A percentile compares a stretch with the other conserved stretches of the same genome.
Evolutionary conservation across 345 rosid genomes (phyloP).

Genomic region (Boechera divaricarpa): DNA sequence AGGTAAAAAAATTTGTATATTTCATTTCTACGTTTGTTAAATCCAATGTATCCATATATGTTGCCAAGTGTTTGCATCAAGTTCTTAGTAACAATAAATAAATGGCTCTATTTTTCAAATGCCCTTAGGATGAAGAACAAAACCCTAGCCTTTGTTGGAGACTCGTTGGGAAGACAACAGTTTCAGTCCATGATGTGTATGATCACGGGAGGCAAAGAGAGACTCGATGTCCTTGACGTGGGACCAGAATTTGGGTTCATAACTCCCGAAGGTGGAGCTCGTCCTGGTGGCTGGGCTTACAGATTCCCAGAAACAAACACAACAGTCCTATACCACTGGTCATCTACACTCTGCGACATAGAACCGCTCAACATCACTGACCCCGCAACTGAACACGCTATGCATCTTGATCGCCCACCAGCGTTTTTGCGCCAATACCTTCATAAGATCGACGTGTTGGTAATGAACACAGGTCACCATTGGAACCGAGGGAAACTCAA

Average conservation of each 20-base stretch:
- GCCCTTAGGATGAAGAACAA: constrained; percentile 66
- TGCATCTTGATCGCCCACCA: constrained; percentile 91
- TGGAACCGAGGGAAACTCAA: constrained; percentile 81
- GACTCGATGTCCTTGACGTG: constrained; percentile 58
- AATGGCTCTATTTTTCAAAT: constrained; percentile 30
- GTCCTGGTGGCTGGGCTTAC: constrained; percentile 85
- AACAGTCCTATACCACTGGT: constrained; percentile 78
- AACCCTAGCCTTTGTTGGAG: constrained; percentile 88
- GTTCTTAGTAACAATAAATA: constrained; percentile 31
- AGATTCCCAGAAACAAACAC: constrained; percentile 70
- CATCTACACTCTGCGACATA: constrained; percentile 71
- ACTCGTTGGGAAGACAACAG: constrained; percentile 85
- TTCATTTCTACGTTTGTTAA: constrained; percentile 19
- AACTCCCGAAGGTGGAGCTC: constrained; percentile 54
- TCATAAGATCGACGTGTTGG: constrained; percentile 64
- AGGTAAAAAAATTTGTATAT: constrained; percentile 51
- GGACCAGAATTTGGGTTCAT: constrained; percentile 65
- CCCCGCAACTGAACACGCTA: constrained; percentile 62
- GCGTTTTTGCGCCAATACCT: constrained; percentile 64
- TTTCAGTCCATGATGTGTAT: constrained; percentile 88
- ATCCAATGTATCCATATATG: constrained; percentile 2
- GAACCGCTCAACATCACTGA: constrained; percentile 57
- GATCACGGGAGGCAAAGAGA: constrained; percentile 66
- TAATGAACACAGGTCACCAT: constrained; percentile 82
- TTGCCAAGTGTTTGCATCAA: constrained; percentile 23